phyloP scores from a whole-genome alignment of 75 land plant genomes.

The Sequoia sempervirens region DNA sequence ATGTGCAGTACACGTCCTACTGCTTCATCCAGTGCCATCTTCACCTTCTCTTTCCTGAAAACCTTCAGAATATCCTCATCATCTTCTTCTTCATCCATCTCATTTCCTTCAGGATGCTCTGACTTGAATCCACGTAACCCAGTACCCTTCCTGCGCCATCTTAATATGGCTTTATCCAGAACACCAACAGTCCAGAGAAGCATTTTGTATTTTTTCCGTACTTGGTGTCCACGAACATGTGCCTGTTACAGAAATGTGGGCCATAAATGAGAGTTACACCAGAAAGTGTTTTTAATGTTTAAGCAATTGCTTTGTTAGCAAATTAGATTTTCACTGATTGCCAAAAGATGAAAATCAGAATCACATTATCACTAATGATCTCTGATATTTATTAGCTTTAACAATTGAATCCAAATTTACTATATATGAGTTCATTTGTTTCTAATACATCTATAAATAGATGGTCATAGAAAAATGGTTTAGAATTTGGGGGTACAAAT shows the following conservation, averaged over 20 bases:
- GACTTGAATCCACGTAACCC: slow-evolving; percentile 76
- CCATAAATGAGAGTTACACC: neutral
- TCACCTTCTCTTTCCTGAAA: slow-evolving; percentile 75
- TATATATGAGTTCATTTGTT: neutral
- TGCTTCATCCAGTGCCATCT: slow-evolving; percentile 58
- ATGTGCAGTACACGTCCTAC: slow-evolving; percentile 71
- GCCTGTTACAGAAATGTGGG: slow-evolving; percentile 41
- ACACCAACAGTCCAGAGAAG: slow-evolving; percentile 81
- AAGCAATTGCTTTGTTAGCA: neutral
- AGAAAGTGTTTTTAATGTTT: neutral
- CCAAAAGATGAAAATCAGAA: neutral
- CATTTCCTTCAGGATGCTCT: slow-evolving; percentile 27
- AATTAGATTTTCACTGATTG: neutral
- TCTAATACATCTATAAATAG: neutral
- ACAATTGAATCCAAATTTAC: neutral
- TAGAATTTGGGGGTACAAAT: neutral
- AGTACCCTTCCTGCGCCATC: slow-evolving; percentile 83
- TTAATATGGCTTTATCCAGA: slow-evolving; percentile 75
- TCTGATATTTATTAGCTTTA: neutral
- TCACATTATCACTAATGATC: neutral
- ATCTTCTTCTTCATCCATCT: slow-evolving; percentile 46
- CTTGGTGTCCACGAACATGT: slow-evolving; percentile 86
- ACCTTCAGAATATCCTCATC: slow-evolving; percentile 70
- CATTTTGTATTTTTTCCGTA: slow-evolving; percentile 73
- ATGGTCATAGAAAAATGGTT: neutral